Evolutionary conservation across 2,329 filamentous ascomycete genomes (phyloP), one percentile per base, ranked within the genome.

Genomic region (Laburnicola sp.): DNA sequence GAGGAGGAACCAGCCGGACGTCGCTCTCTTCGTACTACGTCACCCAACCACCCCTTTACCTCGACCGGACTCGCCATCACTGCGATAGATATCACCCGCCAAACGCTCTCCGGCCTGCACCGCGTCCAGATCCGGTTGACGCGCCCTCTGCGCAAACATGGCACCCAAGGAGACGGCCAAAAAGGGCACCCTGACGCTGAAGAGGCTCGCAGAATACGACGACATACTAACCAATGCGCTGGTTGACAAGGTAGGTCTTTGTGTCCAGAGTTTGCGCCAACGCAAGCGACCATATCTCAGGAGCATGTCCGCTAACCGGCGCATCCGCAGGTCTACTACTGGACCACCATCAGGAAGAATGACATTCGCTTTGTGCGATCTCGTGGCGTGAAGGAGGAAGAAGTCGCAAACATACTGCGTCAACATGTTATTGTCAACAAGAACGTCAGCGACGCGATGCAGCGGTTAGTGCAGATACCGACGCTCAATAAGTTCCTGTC

Each of bases 301-400:
- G 44, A 56, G 36, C 39, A 40, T 37, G n/a, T 22, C 8, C 32
- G 40, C 62, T 66, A 49, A 68, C 45, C 35, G 40, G 42, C 41
- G 45, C 54, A 37, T 46, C 37, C 44, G 38, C 60, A 97, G 93
- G 87, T 91, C 7, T 97, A 89, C 74, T 99, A 94, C 78, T 97
- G 94, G 93, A 93, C 93, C 4, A 89, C 84, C 3, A 96, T 97
- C 52, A 92, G 93, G 58, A 99, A 99, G 75, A 96, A 97, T 54
- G 86, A 85, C 49, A 85, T 84, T 47, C 90, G 89, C 48, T 97
- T 96, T 73, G 88, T 89, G 64, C 82, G 91, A 0, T 91, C 88
- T 5, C 86, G 94, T 56, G 90, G 90, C 35, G 80, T 97, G 44
- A 84, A 83, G 47, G 82, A 86, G 57, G 82, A 87, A 43, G 78